Base-by-base conservation (phyloP, 139 green algal species). In the Microglena sp. region DNA sequence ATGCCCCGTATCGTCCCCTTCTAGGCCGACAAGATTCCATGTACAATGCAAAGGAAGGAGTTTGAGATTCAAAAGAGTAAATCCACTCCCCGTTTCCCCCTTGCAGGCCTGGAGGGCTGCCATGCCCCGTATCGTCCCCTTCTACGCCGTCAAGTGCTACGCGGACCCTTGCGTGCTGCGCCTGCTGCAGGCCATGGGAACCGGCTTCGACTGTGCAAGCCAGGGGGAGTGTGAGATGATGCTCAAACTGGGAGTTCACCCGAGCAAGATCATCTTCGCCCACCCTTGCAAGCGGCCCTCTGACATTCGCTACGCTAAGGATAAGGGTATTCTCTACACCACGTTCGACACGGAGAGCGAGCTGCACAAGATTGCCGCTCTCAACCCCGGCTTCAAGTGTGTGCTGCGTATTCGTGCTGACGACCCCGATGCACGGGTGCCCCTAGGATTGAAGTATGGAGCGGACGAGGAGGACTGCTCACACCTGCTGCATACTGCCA, bases 111-210 rank as follows among this genome's bases (percentile, higher is more conserved):
- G 90, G 89, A 60, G 64, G 4, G 75, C 71, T 29, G 78, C 79
- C 5, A 82, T 99, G 80, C 93, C 93, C 3, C 80, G 92, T 60
- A 89, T 98, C 18, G 70, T 77, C 30, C 89, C 93, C 27, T 94
- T 89, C 84, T 98, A 92, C 68, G 90, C 90, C 3, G 89, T 97
- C 55, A 98, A 97, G 85, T 97, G 92, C 85, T 93, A 96, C 80
- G 82, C 82, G 5, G 89, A 99, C 73, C 67, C 75, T 0, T 87
- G 80, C 30, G 70, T 99, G 33, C 69, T 99, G 22, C 70, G 77
- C 18, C 64, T 87, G 40, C 80, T 99, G 18, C 82, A 86, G 8
- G 78, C 88, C 1, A 68, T 96, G 33, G 93, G 93, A 33, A 78
- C 87, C 8, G 89, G 91, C 34, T 99, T 99, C 69, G 93, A 99